These are phyloP conservation scores for Cladophialophora bantiana DNA, from an alignment of 2,329 filamentous ascomycete genomes.

Conservation along the genomic window DNA sequence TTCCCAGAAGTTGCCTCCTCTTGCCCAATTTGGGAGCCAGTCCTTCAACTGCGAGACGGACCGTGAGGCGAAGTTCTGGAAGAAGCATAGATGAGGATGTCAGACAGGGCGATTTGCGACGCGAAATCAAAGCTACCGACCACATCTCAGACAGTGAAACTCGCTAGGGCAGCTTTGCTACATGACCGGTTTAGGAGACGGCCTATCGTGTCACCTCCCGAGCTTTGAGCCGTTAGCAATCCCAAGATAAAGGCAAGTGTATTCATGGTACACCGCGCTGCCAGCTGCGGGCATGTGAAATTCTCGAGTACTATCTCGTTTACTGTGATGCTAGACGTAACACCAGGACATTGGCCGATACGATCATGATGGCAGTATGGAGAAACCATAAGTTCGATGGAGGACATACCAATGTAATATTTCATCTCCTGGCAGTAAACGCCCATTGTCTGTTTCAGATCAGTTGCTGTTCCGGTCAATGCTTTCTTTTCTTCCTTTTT, in stretches of 20 bases:
- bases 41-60: slow-evolving; percentile 55
- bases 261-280: slow-evolving; percentile 34
- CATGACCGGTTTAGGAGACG: slow-evolving; percentile 69
- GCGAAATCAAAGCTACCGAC: slow-evolving; percentile 68
- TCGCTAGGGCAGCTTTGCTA: slow-evolving; percentile 77
- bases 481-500: slow-evolving; percentile 56
- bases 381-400: slow-evolving; percentile 65
- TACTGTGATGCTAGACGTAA: slow-evolving; percentile 78
- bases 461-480: slow-evolving; percentile 41
- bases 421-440: slow-evolving; percentile 2
- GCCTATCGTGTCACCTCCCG: slow-evolving; percentile 73
- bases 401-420: slow-evolving; percentile 67
- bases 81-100: slow-evolving; percentile 71
- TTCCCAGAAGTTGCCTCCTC: slow-evolving; percentile 43
- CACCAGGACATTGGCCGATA: slow-evolving; percentile 74
- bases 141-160: slow-evolving; percentile 78
- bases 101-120: slow-evolving; percentile 72
- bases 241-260: slow-evolving; percentile 72
- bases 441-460: neutral
- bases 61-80: slow-evolving; percentile 65
- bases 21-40: slow-evolving; percentile 42
- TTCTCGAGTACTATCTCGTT: slow-evolving; percentile 71
- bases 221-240: slow-evolving; percentile 72
- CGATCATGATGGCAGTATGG: slow-evolving; percentile 72
- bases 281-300: no score